A percentile compares a stretch with the other conserved stretches of the same genome.
Conservation (phyloP, 2,329 filamentous ascomycete genomes). For the Ceratocystis alfenasii region DNA sequence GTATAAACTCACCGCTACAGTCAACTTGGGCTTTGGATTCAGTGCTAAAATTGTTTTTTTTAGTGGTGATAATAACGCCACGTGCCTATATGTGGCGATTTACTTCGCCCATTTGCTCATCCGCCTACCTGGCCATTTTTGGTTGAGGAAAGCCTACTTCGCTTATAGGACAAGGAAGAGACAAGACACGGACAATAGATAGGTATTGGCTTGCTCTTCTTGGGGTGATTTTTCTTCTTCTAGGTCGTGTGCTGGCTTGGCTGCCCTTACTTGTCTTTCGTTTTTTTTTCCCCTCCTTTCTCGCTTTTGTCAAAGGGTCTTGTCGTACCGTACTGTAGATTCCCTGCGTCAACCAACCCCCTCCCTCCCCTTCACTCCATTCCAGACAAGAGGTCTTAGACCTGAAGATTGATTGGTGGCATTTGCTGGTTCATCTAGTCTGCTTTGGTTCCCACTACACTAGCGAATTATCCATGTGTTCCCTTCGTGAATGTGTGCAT, state of each 20-base stretch:
- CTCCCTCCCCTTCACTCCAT: not conserved
- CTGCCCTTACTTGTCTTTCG: not conserved
- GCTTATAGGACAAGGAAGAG: no score
- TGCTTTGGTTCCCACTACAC: no score
- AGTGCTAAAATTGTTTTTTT: not conserved
- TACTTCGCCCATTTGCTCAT: not conserved
- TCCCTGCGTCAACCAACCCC: not conserved
- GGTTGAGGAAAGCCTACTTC: not conserved
- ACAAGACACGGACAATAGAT: no score
- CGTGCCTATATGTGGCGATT: slow-evolving; percentile 2
- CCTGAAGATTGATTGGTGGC: not conserved
- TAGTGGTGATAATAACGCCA: not conserved
- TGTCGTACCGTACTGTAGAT: not conserved
- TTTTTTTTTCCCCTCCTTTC: not conserved
- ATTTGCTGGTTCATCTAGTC: not conserved
- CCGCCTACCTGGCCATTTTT: not conserved
- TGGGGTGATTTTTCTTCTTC: no score
- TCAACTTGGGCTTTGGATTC: no score
- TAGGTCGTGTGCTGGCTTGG: no score
- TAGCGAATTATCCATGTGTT: no score
- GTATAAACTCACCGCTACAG: not conserved
- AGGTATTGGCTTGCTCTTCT: no score
- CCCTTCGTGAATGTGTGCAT: no score
- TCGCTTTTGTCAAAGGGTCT: not conserved
- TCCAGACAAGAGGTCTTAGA: not conserved